Evolutionary conservation across 805 yeast species (phyloP).

Genomic region (Lipomyces lipofer): DNA sequence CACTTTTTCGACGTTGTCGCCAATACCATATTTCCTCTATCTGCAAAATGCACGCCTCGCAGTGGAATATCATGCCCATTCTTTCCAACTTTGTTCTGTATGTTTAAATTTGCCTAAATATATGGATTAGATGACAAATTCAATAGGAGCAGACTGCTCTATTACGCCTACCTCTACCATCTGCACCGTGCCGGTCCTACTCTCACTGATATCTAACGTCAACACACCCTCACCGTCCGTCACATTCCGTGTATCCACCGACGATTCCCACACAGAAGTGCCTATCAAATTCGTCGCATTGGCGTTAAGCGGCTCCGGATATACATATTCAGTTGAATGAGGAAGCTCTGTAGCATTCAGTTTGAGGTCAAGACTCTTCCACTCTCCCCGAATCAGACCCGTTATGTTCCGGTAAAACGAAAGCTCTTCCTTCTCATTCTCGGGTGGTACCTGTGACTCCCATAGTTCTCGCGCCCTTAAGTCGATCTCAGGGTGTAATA

Average conservation of each 20-base stretch:
- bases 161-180: conserved; percentile 21
- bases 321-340: conserved; percentile 5
- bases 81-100: conserved; percentile 31
- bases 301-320: conserved; percentile 1
- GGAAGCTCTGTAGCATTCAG: conserved; percentile 27
- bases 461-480: conserved; percentile 54
- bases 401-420: conserved; percentile 27
- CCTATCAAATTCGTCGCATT: conserved; percentile 12
- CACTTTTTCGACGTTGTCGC: conserved; percentile 40
- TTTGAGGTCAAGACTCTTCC: conserved; percentile 12
- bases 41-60: conserved; percentile 41
- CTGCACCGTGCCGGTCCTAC: conserved; percentile 23
- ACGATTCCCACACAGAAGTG: conserved; percentile 19
- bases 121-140: no score
- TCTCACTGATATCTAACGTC: conserved; percentile 25
- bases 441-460: conserved; percentile 38
- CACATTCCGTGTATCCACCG: conserved; percentile 35
- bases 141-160: no score
- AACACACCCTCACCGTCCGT: conserved; percentile 23
- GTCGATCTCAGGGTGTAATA: conserved; percentile 62
- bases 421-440: conserved; percentile 33
- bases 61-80: conserved; percentile 32
- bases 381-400: conserved; percentile 27
- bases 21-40: conserved; percentile 39
- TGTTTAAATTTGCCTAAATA: conserved; percentile 19